Conservation (phyloP, 345 rosid species). For the Excoecaria cochinchinensis region DNA sequence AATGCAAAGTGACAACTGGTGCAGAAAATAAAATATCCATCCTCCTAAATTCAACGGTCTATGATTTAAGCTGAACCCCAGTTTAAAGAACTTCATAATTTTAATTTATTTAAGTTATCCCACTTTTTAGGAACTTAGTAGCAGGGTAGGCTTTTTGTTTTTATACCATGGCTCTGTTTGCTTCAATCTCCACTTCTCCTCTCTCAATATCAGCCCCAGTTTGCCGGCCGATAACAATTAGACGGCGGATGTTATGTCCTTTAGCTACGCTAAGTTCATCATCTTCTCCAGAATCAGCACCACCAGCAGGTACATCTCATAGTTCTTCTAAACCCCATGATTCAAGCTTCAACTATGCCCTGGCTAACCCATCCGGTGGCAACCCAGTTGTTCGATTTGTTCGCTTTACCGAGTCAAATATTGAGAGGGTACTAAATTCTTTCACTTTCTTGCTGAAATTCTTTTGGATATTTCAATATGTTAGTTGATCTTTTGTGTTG, state of each 20-base stretch:
- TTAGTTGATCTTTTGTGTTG: background rate
- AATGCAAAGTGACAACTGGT: no score
- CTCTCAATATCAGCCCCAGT: constrained; percentile 32
- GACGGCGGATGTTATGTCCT: constrained; percentile 27
- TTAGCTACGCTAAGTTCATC: constrained; percentile 48
- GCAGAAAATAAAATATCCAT: no score
- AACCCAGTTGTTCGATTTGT: constrained; percentile 40
- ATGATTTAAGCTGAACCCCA: no score
- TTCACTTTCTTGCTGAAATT: background rate
- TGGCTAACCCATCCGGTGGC: constrained; percentile 32
- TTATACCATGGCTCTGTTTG: constrained; percentile 46
- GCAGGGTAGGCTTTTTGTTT: background rate
- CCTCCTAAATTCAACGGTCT: no score
- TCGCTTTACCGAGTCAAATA: constrained; percentile 63
- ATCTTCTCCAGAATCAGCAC: constrained; percentile 36
- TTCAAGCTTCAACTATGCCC: constrained; percentile 38
- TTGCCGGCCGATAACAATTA: constrained; percentile 15
- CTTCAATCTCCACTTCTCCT: constrained; percentile 42
- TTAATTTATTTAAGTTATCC: no score
- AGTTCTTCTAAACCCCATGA: constrained; percentile 30
- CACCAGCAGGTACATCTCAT: constrained; percentile 20
- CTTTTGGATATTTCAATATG: background rate
- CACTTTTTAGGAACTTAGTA: no score
- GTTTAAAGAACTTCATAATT: no score
- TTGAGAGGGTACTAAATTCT: constrained; percentile 56